These are phyloP conservation scores for Ustilago vetiveriae DNA, from an alignment of 1,284 basidiomycete species.

Conservation along the genomic window DNA sequence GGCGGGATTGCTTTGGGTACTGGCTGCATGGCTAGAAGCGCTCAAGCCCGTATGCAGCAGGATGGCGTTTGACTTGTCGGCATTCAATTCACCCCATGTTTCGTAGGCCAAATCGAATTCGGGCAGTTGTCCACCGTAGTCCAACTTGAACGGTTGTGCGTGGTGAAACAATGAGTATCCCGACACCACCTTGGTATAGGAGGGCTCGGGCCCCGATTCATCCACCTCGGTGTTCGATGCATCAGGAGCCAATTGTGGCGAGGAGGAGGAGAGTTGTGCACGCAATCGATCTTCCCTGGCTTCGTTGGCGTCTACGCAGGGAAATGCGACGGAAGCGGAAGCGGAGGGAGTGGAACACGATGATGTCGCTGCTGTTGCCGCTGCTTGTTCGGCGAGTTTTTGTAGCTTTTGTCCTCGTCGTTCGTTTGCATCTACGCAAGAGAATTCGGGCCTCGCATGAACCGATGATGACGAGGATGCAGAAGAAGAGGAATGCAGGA, in stretches of 20 bases:
- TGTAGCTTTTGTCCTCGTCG: conserved; percentile 46
- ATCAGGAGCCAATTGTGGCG: background rate
- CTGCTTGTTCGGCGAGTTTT: conserved; percentile 25
- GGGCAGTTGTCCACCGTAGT: conserved; percentile 77
- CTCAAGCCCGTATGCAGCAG: conserved; percentile 96
- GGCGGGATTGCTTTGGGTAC: conserved; percentile 79
- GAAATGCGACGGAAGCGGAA: conserved; percentile 48
- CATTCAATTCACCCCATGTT: conserved; percentile 91
- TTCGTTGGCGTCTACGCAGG: conserved; percentile 66
- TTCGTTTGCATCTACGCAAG: conserved; percentile 64
- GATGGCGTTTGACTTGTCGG: conserved; percentile 84
- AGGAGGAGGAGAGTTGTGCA: conserved; percentile 25
- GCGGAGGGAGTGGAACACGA: conserved; percentile 17
- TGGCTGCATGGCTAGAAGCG: conserved; percentile 93
- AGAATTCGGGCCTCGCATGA: conserved; percentile 39
- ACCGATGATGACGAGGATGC: conserved; percentile 9
- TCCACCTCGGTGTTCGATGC: conserved; percentile 15
- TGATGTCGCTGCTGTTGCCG: conserved; percentile 5
- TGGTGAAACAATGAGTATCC: conserved; percentile 68
- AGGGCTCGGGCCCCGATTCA: conserved; percentile 68
- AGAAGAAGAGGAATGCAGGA: conserved; percentile 1
- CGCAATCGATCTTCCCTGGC: conserved; percentile 52
- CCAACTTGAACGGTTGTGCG: conserved; percentile 76
- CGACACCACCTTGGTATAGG: conserved; percentile 68
- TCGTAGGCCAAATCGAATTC: conserved; percentile 90